Evolutionary conservation across 176 grass and related monocot species (phyloP), one percentile per base, ranked within the genome.

Genomic region (Aegilops speltoides): DNA sequence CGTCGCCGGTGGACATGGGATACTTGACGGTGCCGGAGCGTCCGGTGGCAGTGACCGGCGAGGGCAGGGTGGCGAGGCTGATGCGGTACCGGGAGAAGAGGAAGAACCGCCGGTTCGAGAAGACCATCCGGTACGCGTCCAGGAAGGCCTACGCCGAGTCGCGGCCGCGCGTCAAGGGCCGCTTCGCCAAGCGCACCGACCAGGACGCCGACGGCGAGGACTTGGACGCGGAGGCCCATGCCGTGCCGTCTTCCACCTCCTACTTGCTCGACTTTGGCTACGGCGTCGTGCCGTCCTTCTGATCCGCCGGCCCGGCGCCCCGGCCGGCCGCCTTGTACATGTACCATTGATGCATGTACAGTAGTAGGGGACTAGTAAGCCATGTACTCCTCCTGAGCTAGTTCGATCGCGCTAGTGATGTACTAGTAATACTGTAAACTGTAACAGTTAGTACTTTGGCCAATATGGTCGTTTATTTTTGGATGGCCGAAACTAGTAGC

Each of bases 31-130:
- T 93, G 79, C 91, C 93, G 22, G 93, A 97, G 31, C 64, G 76
- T 33, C 60, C 74, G 20, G 80, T 81, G 72, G 59, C 91, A 25
- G 60, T 77, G 83, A 64, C 80, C 22, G 91, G 89, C 7, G 73
- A 90, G 46, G 90, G 89, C 5, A 32, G 96, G 82, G 86, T 92
- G 88, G 90, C 90, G 23, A 77, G 96, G 82, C 89, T 98, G 86
- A 96, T 94, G 96, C 76, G 96, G 17, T 98, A 98, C 87, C 73
- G 96, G 16, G 90, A 98, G 92, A 98, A 98, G 84, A 25, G 88
- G 82, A 98, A 98, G 93, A 96, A 86, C 78, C 86, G 96, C 40
- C 67, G 93, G 74, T 98, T 98, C 86, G 96, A 96, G 91, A 98
- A 98, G 90, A 98, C 90, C 31, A 96, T 98, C 74, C 88, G 93